phyloP scores from a whole-genome alignment of 2,329 filamentous ascomycete genomes.

The Venturia oleaginea region DNA sequence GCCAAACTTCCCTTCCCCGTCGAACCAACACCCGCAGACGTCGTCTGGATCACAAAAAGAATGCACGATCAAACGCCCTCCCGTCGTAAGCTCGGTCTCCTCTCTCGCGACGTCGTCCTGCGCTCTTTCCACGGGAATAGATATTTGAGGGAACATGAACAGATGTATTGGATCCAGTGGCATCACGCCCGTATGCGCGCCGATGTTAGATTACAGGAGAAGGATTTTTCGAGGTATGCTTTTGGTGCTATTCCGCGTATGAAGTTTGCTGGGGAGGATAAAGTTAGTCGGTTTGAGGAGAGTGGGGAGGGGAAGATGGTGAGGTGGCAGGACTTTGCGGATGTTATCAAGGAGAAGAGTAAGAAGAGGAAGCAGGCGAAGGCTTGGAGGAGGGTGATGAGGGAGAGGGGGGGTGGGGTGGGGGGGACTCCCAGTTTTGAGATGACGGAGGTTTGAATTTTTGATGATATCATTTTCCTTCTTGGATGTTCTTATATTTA shows the following conservation, averaged over 20 bases:
- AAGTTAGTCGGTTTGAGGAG: not conserved
- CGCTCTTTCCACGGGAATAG: slow-evolving; percentile 5
- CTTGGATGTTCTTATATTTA: no score
- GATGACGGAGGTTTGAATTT: not conserved
- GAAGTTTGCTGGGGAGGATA: not conserved
- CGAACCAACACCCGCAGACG: not conserved
- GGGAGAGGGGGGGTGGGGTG: not conserved
- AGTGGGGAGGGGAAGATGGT: not conserved
- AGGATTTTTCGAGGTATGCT: not conserved
- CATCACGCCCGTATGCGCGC: slow-evolving; percentile 2
- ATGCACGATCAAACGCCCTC: not conserved
- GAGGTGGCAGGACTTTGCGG: not conserved
- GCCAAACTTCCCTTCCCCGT: not conserved
- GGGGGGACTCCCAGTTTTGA: not conserved
- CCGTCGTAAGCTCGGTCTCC: not conserved
- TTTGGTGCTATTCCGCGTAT: not conserved
- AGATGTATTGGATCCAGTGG: slow-evolving; percentile 12
- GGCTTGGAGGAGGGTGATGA: not conserved
- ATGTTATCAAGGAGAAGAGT: not conserved
- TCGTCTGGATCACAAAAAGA: slow-evolving; percentile 6
- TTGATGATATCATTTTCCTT: no score
- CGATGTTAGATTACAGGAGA: not conserved
- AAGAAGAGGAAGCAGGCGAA: not conserved
- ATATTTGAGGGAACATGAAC: slow-evolving; percentile 10
- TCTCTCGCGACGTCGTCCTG: not conserved